phyloP scores from a whole-genome alignment of 1,139 yeast genomes.

The Scheffersomyces illinoinensis region DNA sequence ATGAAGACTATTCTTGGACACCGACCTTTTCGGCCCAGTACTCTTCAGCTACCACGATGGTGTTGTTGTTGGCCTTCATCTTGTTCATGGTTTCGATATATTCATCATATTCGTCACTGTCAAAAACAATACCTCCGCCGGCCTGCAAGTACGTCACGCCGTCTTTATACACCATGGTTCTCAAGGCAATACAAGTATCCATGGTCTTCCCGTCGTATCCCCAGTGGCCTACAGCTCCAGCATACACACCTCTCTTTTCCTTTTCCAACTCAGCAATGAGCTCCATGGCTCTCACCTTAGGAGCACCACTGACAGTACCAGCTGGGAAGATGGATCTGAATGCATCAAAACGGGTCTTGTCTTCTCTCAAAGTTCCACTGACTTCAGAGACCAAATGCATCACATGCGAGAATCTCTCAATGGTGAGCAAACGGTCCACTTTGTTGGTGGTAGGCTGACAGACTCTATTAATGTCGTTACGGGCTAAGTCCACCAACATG shows the following conservation, averaged over 20 bases:
- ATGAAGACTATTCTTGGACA: neutral
- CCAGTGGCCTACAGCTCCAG: constrained; percentile 99
- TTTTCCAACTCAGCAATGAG: constrained; percentile 83
- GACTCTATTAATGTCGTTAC: constrained; percentile 93
- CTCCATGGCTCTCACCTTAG: constrained; percentile 96
- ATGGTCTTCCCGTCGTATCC: constrained; percentile 88
- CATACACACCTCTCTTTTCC: constrained; percentile 94
- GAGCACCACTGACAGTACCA: constrained; percentile 98
- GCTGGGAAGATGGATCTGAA: constrained; percentile 98
- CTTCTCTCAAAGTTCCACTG: constrained; percentile 82
- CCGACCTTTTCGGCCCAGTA: constrained; percentile 63
- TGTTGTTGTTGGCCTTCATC: constrained; percentile 89
- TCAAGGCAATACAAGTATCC: constrained; percentile 96
- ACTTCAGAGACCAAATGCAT: constrained; percentile 96
- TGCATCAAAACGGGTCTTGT: constrained; percentile 90
- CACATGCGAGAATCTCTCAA: constrained; percentile 95
- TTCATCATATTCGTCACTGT: constrained; percentile 93
- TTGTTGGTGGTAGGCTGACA: constrained; percentile 82
- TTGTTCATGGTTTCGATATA: constrained; percentile 95
- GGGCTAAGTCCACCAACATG: constrained; percentile 95
- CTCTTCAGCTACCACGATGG: constrained; percentile 87
- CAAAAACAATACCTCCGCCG: constrained; percentile 97
- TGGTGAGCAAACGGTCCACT: constrained; percentile 85
- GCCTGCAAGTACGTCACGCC: constrained; percentile 93
- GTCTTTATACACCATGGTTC: constrained; percentile 94